These are phyloP conservation scores for Phytophthora citricola DNA, from an alignment of 352 stramenopile species.

Conservation along the genomic window DNA sequence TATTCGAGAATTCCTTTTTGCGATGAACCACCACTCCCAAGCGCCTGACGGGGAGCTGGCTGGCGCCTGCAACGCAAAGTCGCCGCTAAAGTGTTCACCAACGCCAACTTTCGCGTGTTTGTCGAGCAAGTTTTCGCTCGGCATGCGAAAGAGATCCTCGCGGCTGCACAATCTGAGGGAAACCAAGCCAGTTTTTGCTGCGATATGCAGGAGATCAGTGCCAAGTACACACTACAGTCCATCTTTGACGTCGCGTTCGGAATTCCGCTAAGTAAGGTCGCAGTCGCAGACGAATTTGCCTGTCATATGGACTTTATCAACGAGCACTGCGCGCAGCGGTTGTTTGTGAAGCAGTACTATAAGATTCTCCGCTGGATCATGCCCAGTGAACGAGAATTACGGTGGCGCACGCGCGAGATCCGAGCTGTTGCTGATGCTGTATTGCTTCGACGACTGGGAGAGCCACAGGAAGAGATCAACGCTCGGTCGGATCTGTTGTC, in stretches of 20 bases:
- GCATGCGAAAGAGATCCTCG: conserved; percentile 40
- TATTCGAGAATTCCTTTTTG: conserved; percentile 82
- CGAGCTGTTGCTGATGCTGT: conserved; percentile 55
- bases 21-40: conserved; percentile 70
- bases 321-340: conserved; percentile 55
- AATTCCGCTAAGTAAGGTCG: conserved; percentile 40
- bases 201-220: conserved; percentile 63
- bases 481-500: conserved; percentile 55
- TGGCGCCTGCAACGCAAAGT: conserved; percentile 85
- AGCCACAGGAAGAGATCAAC: conserved; percentile 38
- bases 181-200: conserved; percentile 30
- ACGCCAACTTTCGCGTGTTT: conserved; percentile 57
- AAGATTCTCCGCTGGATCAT: conserved; percentile 63
- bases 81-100: conserved; percentile 90
- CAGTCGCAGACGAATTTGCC: conserved; percentile 44
- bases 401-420: conserved; percentile 34
- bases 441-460: conserved; percentile 44
- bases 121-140: conserved; percentile 56
- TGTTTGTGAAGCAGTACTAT: conserved; percentile 77
- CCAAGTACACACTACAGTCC: conserved; percentile 57
- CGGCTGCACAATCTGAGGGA: conserved; percentile 7
- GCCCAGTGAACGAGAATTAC: conserved; percentile 60
- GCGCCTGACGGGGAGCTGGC: conserved; percentile 56
- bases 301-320: conserved; percentile 63
- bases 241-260: conserved; percentile 75